Base-by-base conservation (phyloP, 2,329 filamentous ascomycete species). In the Exophiala viscosa region DNA sequence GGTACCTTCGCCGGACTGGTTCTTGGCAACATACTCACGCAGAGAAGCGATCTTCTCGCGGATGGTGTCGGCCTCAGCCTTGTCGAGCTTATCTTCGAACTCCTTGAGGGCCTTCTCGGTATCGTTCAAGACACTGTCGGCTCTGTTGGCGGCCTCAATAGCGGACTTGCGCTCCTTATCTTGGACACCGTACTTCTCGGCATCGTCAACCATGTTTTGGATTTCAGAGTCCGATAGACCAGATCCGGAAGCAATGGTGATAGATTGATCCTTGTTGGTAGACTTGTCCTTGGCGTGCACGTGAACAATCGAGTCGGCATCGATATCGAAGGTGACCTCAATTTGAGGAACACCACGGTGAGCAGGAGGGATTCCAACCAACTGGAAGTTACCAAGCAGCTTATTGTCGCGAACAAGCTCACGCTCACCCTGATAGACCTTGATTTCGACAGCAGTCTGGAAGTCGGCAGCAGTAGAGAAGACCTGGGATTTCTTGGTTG, bases 371-470 rank as follows among this genome's bases (percentile, higher is more conserved):
- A 97, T 96, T 62, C 92, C 92, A 66, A 96, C 90, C 64, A 97
- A 87, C 83, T 97, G 91, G 88, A 97, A 97, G 87, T 97, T 97
- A 59, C 92, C 92, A 54, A 97, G 84, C 56, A 97, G 79, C 83
- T 97, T 97, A 87, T 97, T 97, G 79, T 97, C 92, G 70, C 86
- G 87, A 73, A 96, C 91, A 60, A 96, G 90, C 81, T 96, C 91
- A 88, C 92, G 92, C 84, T 97, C 92, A 81, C 92, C 92, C 85
- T 97, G 91, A 87, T 85, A 97, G 61, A 97, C 92, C 88, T 97
- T 96, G 82, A 97, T 97, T 81, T 96, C 91, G 69, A 97, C 92
- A 64, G 91, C 92, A 60, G 89, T 95, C 82, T 97, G 92, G 88
- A 95, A 96, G 73, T 97, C 92, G 64, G 92, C 91, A 49, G 91